phyloP scores from a whole-genome alignment of 1,139 yeast genomes.

The Diutina mesorugosa region DNA sequence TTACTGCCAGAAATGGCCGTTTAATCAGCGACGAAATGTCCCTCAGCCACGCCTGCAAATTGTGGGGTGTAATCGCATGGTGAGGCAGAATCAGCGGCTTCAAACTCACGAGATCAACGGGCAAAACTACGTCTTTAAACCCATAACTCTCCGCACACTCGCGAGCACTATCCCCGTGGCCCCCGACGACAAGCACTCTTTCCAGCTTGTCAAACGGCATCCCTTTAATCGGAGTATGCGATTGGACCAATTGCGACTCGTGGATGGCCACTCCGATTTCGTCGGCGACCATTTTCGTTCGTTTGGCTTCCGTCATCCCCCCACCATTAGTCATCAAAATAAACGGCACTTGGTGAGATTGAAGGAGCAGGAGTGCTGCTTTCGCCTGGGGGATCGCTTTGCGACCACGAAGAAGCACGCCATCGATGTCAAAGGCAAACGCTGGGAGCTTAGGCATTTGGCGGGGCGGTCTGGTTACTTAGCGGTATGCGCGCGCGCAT shows the following conservation, averaged over 20 bases:
- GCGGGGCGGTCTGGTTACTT: too few species aligned
- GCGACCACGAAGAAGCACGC: slow-evolving; percentile 77
- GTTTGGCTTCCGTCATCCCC: slow-evolving; percentile 54
- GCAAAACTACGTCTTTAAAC: slow-evolving; percentile 63
- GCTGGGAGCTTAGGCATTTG: slow-evolving; percentile 8
- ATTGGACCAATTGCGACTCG: slow-evolving; percentile 64
- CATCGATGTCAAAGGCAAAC: slow-evolving; percentile 60
- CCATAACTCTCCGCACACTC: slow-evolving; percentile 72
- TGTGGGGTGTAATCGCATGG: slow-evolving; percentile 37
- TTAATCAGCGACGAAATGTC: slow-evolving; percentile 8
- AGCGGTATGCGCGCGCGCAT: too few species aligned
- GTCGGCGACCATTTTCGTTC: slow-evolving; percentile 47
- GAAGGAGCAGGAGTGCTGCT: slow-evolving; percentile 47
- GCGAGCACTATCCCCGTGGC: slow-evolving; percentile 57
- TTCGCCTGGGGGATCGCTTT: slow-evolving; percentile 57
- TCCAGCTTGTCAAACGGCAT: slow-evolving; percentile 29
- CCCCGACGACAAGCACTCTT: slow-evolving; percentile 75
- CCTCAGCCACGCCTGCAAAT: slow-evolving; percentile 33
- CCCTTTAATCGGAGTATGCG: slow-evolving; percentile 82
- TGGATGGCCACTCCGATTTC: slow-evolving; percentile 37
- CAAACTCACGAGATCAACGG: slow-evolving; percentile 53
- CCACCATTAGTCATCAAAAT: slow-evolving; percentile 90
- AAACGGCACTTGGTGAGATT: slow-evolving; percentile 56
- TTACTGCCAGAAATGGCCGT: slow-evolving; percentile 58
- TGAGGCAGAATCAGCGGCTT: slow-evolving; percentile 64